Evolutionary conservation across 306 rosid species (phyloP).

Genomic region (Rubus idaeus): DNA sequence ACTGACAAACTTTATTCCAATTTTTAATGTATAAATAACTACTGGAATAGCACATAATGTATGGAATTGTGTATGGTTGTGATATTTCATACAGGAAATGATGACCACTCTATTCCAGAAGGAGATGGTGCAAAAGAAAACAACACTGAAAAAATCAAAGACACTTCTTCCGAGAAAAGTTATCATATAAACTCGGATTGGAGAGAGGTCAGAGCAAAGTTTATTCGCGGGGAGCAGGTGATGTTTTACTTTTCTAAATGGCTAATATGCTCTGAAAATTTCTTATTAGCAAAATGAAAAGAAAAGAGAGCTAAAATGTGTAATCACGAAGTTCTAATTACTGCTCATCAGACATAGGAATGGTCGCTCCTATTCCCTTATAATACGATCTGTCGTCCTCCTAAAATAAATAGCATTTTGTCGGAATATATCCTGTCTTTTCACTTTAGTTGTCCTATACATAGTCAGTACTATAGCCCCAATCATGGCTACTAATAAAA

Average conservation of each 20-base stretch:
- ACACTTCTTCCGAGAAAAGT: conserved; percentile 48
- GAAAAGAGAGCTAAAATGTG: neutral
- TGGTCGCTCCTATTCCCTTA: neutral
- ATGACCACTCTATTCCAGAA: conserved; percentile 67
- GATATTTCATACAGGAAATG: conserved; percentile 54
- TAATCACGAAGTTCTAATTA: neutral
- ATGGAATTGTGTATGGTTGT: conserved; percentile 15
- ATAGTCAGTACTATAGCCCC: too few relatives aligned
- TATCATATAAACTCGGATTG: conserved; percentile 58
- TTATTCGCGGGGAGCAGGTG: conserved; percentile 79
- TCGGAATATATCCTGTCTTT: too few relatives aligned
- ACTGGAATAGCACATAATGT: conserved; percentile 8
- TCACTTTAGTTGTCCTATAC: too few relatives aligned
- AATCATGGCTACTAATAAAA: too few relatives aligned
- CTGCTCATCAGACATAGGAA: neutral
- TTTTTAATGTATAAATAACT: neutral
- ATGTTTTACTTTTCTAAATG: conserved; percentile 28
- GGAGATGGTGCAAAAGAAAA: conserved; percentile 64
- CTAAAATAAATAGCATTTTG: too few relatives aligned
- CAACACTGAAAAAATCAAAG: conserved; percentile 50
- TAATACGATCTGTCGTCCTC: neutral
- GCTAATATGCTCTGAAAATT: conserved; percentile 13
- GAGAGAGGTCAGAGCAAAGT: conserved; percentile 96
- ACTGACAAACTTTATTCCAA: neutral
- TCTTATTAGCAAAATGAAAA: neutral